A percentile compares a stretch with the other conserved stretches of the same genome.
phyloP scores from a whole-genome alignment of 2,329 filamentous ascomycete genomes.

The Cadophora sp. region DNA sequence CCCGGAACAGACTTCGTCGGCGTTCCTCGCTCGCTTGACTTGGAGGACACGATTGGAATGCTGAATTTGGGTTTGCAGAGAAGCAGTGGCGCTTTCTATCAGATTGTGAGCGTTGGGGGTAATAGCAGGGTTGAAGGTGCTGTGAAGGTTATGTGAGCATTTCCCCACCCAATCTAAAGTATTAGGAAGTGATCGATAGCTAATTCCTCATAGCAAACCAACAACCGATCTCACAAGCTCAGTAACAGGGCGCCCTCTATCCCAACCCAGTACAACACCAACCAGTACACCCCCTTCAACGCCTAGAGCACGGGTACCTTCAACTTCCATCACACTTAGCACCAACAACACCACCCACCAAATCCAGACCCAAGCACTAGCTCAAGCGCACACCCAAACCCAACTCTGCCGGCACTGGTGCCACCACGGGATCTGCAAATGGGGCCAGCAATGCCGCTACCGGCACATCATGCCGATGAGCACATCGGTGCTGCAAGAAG shows the following conservation, averaged over 20 bases:
- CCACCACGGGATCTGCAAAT: constrained; percentile 55
- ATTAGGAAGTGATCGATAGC: background rate
- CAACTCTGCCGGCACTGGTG: constrained; percentile 56
- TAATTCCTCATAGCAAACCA: background rate
- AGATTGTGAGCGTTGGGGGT: constrained; percentile 20
- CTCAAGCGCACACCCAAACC: constrained; percentile 9
- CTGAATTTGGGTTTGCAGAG: constrained; percentile 41
- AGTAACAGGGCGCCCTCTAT: background rate
- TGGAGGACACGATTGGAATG: constrained; percentile 41
- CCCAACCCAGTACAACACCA: constrained; percentile 4
- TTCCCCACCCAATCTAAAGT: background rate
- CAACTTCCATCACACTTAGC: background rate
- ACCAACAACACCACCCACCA: background rate
- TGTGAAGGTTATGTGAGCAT: constrained; percentile 3
- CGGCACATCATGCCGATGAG: constrained; percentile 57
- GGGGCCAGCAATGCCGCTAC: constrained; percentile 52
- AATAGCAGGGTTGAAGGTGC: background rate
- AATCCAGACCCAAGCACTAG: background rate
- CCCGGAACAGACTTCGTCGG: constrained; percentile 45
- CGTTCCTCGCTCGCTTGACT: constrained; percentile 47
- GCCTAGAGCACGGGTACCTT: background rate
- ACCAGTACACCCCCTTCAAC: constrained; percentile 12
- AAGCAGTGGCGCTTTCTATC: constrained; percentile 32
- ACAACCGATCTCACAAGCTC: background rate
- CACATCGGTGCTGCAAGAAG: constrained; percentile 48